These are phyloP conservation scores for Grosmannia serpens DNA, from an alignment of 2,329 filamentous ascomycete genomes.

Conservation along the genomic window DNA sequence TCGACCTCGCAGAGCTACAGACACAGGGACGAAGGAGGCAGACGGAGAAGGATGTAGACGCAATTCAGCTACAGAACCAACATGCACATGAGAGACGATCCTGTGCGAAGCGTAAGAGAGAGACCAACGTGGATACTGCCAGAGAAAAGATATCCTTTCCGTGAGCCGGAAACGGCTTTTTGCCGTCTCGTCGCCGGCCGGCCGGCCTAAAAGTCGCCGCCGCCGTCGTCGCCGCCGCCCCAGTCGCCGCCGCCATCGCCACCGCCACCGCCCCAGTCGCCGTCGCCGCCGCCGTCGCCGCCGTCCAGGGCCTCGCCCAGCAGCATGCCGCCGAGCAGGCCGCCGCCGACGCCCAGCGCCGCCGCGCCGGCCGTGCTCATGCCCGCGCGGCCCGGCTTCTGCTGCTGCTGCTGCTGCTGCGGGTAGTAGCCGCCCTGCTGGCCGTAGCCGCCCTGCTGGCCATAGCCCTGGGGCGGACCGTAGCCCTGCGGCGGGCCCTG, in stretches of 20 bases:
- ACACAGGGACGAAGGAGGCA: too few species aligned
- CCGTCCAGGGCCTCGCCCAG: slow-evolving; percentile 57
- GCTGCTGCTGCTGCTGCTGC: slow-evolving; percentile 28
- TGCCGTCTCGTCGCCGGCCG: neutral
- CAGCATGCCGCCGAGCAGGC: slow-evolving; percentile 66
- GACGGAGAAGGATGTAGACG: too few species aligned
- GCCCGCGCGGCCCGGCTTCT: slow-evolving; percentile 22
- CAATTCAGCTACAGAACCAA: too few species aligned
- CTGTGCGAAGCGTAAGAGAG: too few species aligned
- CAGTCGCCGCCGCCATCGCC: slow-evolving; percentile 12
- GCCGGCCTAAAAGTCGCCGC: neutral
- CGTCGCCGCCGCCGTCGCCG: slow-evolving; percentile 45
- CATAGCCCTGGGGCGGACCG: neutral
- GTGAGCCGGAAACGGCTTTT: too few species aligned
- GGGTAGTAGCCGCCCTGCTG: slow-evolving; percentile 16
- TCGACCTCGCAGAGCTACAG: too few species aligned
- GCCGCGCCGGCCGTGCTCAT: slow-evolving; percentile 64
- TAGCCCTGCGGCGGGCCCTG: slow-evolving; percentile 7
- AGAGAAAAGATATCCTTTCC: too few species aligned
- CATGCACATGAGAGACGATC: too few species aligned
- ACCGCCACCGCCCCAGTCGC: slow-evolving; percentile 8
- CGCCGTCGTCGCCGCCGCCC: slow-evolving; percentile 17
- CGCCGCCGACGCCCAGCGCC: slow-evolving; percentile 69
- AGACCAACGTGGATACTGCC: too few species aligned
- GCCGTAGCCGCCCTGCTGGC: slow-evolving; percentile 13